A percentile compares a stretch with the other conserved stretches of the same genome.
Evolutionary conservation across 2,329 filamentous ascomycete species (phyloP).

Genomic region (Botryosphaeria dothidea): DNA sequence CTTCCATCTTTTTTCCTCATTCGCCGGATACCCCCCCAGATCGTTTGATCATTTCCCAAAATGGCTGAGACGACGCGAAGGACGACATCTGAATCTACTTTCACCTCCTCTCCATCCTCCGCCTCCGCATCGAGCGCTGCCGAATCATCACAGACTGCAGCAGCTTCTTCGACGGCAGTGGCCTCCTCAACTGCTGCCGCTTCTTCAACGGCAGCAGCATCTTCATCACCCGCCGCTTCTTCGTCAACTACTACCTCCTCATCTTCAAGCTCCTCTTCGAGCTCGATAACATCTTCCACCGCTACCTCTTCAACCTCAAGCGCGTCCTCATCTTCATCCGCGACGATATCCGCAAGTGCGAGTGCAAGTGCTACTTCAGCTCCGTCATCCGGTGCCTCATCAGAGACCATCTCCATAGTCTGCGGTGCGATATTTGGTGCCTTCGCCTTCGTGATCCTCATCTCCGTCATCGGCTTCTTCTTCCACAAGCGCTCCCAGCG

Average conservation of each 20-base stretch:
- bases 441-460: conserved; percentile 14
- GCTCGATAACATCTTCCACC: background rate
- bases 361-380: background rate
- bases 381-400: background rate
- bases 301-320: background rate
- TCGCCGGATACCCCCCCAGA: background rate
- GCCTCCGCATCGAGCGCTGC: background rate
- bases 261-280: background rate
- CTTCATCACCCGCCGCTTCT: background rate
- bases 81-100: background rate
- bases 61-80: background rate
- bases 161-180: background rate
- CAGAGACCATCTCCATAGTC: conserved; percentile 4
- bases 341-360: background rate
- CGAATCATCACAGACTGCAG: background rate
- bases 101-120: background rate
- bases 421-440: conserved; percentile 5
- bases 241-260: background rate
- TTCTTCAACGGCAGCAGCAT: background rate
- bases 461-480: conserved; percentile 3
- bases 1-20: background rate
- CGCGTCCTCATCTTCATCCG: background rate
- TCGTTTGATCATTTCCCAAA: background rate
- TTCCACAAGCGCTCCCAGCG: conserved; percentile 10
- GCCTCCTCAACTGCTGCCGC: background rate